Conservation (phyloP, 2,329 filamentous ascomycete genomes). For the Mycosphaerella sp. region DNA sequence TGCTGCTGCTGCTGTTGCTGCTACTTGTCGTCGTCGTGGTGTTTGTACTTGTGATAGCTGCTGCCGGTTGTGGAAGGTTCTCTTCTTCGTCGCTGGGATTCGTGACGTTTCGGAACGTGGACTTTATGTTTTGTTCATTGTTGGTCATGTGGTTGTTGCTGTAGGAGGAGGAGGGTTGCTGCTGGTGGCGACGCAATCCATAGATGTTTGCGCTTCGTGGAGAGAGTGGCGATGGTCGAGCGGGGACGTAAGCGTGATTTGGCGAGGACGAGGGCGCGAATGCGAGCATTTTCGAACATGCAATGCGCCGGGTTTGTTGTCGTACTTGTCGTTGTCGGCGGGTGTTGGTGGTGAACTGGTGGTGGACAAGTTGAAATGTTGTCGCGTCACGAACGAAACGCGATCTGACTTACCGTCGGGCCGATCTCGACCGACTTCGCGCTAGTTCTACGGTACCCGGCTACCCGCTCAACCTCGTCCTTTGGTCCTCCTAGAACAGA, state of each 20-base stretch:
- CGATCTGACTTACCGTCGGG: too few species aligned
- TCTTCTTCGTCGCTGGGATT: not conserved
- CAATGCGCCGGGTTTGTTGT: not conserved
- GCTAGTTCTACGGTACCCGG: too few species aligned
- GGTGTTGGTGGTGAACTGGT: too few species aligned
- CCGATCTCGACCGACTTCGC: too few species aligned
- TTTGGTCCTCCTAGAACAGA: too few species aligned
- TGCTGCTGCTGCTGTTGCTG: not conserved
- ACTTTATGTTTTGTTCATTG: conserved; percentile 13
- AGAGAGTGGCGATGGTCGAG: conserved; percentile 41
- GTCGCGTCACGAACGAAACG: too few species aligned
- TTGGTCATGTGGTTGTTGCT: conserved; percentile 16
- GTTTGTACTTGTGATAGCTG: not conserved
- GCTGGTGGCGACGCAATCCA: conserved; percentile 18
- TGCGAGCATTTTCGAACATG: conserved; percentile 14
- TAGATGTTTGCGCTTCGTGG: conserved; percentile 39
- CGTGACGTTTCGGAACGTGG: not conserved
- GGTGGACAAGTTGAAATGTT: too few species aligned
- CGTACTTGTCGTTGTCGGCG: not conserved
- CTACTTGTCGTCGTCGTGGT: not conserved
- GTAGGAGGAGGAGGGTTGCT: not conserved
- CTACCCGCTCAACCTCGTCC: too few species aligned
- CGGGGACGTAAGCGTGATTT: conserved; percentile 25
- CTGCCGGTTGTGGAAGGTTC: not conserved
- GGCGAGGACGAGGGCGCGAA: conserved; percentile 19